Percentiles rank a stretch among this genome's conserved stretches.
Conservation (phyloP, 306 rosid genomes). For the Psophocarpus tetragonolobus region DNA sequence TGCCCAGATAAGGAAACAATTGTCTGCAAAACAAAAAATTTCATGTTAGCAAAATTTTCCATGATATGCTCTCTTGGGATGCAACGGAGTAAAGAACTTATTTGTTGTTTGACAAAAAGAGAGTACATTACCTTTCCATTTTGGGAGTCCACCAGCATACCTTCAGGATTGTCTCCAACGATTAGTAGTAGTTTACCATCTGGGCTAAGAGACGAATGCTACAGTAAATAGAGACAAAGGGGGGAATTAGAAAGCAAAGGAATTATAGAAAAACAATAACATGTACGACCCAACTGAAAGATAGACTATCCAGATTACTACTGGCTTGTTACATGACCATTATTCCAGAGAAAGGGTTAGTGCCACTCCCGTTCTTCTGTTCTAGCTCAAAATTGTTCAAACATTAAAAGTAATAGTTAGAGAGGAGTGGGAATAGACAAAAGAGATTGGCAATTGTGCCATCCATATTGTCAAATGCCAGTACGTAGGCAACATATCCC, state of each 20-base stretch:
- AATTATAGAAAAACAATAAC: neutral
- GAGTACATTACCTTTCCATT: conserved; percentile 66
- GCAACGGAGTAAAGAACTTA: neutral
- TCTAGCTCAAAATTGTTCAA: neutral
- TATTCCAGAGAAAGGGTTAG: neutral
- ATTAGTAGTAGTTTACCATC: conserved; percentile 64
- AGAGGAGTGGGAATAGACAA: neutral
- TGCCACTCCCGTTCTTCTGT: neutral
- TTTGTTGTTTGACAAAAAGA: conserved; percentile 11
- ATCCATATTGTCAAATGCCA: neutral
- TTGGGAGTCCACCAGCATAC: conserved; percentile 77
- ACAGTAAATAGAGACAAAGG: conserved; percentile 18
- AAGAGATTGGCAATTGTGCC: neutral
- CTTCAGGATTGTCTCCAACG: conserved; percentile 82
- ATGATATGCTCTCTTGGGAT: conserved; percentile 7
- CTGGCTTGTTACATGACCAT: neutral
- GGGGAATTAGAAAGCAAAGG: conserved; percentile 15
- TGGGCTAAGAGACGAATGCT: conserved; percentile 80
- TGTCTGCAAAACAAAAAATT: conserved; percentile 45
- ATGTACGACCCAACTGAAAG: conserved; percentile 4
- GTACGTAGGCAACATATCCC: conserved; percentile 4
- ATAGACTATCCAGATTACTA: neutral
- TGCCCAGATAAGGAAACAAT: conserved; percentile 56
- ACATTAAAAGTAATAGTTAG: neutral
- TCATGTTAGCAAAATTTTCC: conserved; percentile 9